Base-by-base conservation (phyloP, 2,329 filamentous ascomycete genomes). In the Neonectria magnoliae region DNA sequence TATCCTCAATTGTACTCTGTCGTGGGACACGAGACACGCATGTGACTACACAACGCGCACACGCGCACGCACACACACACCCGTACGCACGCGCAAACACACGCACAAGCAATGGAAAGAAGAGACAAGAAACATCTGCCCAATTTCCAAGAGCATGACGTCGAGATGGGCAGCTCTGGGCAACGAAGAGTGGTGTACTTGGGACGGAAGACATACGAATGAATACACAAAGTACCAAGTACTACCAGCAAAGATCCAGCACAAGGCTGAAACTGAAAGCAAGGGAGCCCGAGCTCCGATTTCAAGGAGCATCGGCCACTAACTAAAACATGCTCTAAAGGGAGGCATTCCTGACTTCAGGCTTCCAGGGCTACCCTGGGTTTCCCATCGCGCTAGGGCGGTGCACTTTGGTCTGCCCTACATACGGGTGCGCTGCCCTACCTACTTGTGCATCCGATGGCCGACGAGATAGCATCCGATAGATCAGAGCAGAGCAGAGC, bases 11-110 rank as follows among this genome's bases (percentile, higher is more conserved):
- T 27, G 47, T 53, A 27, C 29, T 56, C 18, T 55, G 55, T 36
- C 16, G 61, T 64, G 50, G 33, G 36, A 64, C 61, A 45, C 51
- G 51, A 64, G 56, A 64, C 61, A 60, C 56, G 52, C 56, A 60
- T 64, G 29, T 20, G 31, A 59, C 60, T 50, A 55, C 14, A 42
- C 29, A 16, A 31, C 25, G 4, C 14, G 11, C 16, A 14, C 20
- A 11, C n/a, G n/a, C n/a, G n/a, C 44, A 13, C 44, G 54, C 50
- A 50, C 31, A 41, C 36, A 36, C 36, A 48, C 56, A 18, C 45
- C 20, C 48, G 44, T 20, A 45, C 45, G 47, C 27, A 56, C 36
- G 56, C 60, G 58, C 60, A 48, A 18, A 47, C 48, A 53, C 56
- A 42, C 54, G 56, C 55, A 48, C 55, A 55, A 62, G 25, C 47